Base-by-base conservation (phyloP, 495 filamentous ascomycete species). In the Xylaria longipes region DNA sequence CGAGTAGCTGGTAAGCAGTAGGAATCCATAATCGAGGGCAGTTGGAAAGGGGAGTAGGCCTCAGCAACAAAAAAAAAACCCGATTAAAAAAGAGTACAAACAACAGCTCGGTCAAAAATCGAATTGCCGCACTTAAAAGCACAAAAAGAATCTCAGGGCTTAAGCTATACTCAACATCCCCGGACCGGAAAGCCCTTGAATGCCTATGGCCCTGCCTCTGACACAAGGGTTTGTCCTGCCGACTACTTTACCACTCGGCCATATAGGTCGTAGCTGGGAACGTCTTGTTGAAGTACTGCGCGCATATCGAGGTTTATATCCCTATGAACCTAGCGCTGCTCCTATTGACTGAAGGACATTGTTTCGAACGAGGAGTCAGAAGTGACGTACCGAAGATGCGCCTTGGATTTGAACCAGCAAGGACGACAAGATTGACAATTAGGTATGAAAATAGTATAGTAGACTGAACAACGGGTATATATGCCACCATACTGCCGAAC, bases 121-220 rank as follows among this genome's bases (percentile, higher is more conserved):
- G 52, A 56, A 56, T 27, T 17, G 25, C 4, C 5, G 9, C 27
- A 11, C 27, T 56, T 5, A 27, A 27, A 25, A 52, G 8, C 9
- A 3, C 22, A 52, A 56, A 56, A 56, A 56, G 52, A 31, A 56
- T 56, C 52, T 17, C 14, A 31, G 27, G 52, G 27, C 52, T 56
- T 29, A 56, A 56, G 52, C 12, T 56, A 56, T 31, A 56, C 52
- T 56, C 52, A 56, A 56, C 52, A 56, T 56, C 52, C 52, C 52
- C 31, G 5, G 52, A 56, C 52, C 52, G 52, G 52, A 56, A 56
- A 56, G 5, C 52, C 52, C 52, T 56, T 31, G 52, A 56, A 56
- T 56, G 52, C 52, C 52, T 56, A 56, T 56, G 52, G 52, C 52
- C 52, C 52, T 56, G 52, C 52, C 52, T 56, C 52, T 56, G 52